Evolutionary conservation across 2,329 filamentous ascomycete genomes (phyloP).

Genomic region (Aureobasidium namibiae): DNA sequence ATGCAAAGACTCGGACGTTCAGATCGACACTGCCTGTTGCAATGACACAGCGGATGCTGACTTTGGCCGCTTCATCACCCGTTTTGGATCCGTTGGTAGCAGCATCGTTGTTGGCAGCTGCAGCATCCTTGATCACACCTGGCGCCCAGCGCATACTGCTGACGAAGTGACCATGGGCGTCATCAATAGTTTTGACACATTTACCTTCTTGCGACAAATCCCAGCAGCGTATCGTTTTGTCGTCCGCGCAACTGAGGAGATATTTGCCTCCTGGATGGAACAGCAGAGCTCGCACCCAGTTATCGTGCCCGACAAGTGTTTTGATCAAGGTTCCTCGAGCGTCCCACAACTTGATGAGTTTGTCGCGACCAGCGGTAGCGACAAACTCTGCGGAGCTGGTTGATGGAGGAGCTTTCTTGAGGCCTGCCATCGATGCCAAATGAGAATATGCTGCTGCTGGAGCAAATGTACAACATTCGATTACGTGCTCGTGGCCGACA

Average conservation of each 20-base stretch:
- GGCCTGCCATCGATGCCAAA: slow-evolving; percentile 65
- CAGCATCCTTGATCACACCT: slow-evolving; percentile 54
- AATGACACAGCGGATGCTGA: slow-evolving; percentile 73
- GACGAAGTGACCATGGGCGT: slow-evolving; percentile 76
- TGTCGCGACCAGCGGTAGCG: slow-evolving; percentile 82
- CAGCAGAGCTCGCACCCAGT: slow-evolving; percentile 79
- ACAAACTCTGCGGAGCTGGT: slow-evolving; percentile 77
- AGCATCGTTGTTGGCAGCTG: slow-evolving; percentile 28
- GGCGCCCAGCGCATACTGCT: slow-evolving; percentile 85
- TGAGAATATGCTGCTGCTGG: slow-evolving; percentile 71
- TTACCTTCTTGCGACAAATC: slow-evolving; percentile 84
- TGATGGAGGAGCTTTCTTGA: slow-evolving; percentile 71
- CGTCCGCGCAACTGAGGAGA: slow-evolving; percentile 74
- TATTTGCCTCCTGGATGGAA: slow-evolving; percentile 93
- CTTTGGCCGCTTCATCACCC: slow-evolving; percentile 41
- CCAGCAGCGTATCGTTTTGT: slow-evolving; percentile 91
- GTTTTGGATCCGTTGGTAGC: slow-evolving; percentile 13
- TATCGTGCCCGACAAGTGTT: slow-evolving; percentile 80
- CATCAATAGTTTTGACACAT: slow-evolving; percentile 72
- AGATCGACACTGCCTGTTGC: slow-evolving; percentile 80
- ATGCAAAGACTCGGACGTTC: slow-evolving; percentile 70
- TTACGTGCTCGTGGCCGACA: slow-evolving; percentile 75
- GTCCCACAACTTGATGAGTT: slow-evolving; percentile 86
- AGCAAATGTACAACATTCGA: slow-evolving; percentile 81
- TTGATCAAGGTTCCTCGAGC: slow-evolving; percentile 75